These are phyloP conservation scores for Gyromitra esculenta DNA, from an alignment of 2,329 filamentous ascomycete genomes.

Conservation along the genomic window DNA sequence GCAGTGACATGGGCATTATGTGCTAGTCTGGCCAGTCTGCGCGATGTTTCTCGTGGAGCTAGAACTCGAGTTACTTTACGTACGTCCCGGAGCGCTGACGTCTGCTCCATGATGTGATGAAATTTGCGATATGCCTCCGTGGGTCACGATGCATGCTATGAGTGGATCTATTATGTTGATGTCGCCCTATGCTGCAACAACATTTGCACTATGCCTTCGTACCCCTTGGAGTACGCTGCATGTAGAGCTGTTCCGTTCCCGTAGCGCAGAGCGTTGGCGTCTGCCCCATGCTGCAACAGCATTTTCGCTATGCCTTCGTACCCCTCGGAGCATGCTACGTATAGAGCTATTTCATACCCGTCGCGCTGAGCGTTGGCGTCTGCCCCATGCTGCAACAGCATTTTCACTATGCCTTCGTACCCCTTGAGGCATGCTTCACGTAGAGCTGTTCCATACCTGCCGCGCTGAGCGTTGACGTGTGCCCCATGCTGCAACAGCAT, in stretches of 20 bases:
- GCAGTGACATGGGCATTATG: no score
- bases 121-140: not conserved
- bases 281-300: slow-evolving; percentile 28
- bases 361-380: not conserved
- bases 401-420: slow-evolving; percentile 9
- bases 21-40: no score
- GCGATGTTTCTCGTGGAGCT: not conserved
- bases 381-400: slow-evolving; percentile 15
- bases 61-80: not conserved
- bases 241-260: slow-evolving; percentile 14
- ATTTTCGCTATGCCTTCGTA: not conserved
- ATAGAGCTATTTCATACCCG: slow-evolving; percentile 6
- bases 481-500: not conserved
- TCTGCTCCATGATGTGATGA: not conserved
- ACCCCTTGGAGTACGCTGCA: not conserved
- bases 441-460: no score
- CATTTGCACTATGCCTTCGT: not conserved
- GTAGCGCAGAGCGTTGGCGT: slow-evolving; percentile 61
- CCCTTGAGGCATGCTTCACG: not conserved
- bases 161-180: not conserved
- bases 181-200: slow-evolving; percentile 15
- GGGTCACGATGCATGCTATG: not conserved
- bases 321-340: not conserved
- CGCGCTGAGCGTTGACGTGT: no score
- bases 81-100: not conserved